A percentile compares a stretch with the other conserved stretches of the same genome.
Evolutionary conservation across 768 basidiomycete species (phyloP).

Genomic region (Lactarius trivialis): DNA sequence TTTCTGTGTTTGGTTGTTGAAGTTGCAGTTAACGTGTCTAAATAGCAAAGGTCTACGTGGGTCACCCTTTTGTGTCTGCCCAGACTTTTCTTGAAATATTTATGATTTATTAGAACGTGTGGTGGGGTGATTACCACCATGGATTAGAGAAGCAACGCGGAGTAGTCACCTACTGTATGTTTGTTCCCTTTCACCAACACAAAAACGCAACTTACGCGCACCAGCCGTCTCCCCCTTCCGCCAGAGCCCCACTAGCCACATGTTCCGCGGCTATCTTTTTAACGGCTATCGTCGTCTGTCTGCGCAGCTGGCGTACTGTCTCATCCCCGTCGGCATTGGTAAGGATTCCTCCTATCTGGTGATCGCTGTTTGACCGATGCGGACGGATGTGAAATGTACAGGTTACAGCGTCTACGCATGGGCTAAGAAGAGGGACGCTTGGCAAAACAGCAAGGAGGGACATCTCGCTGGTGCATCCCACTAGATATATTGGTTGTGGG

Average conservation of each 20-base stretch:
- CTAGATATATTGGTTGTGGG: slow-evolving; percentile 7
- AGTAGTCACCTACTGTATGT: slow-evolving; percentile 71
- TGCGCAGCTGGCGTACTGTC: slow-evolving; percentile 67
- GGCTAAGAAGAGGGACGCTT: slow-evolving; percentile 58
- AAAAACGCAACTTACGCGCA: neutral
- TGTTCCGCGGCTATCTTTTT: slow-evolving; percentile 68
- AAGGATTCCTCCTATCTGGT: neutral
- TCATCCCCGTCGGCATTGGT: slow-evolving; percentile 70
- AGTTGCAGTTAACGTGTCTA: slow-evolving; percentile 5
- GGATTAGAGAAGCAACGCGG: slow-evolving; percentile 59
- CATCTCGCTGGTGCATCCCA: slow-evolving; percentile 41
- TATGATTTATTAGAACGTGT: slow-evolving; percentile 51
- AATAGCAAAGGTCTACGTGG: slow-evolving; percentile 71
- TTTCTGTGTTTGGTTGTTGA: slow-evolving; percentile 4
- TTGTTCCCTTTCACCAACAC: neutral
- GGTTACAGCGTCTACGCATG: slow-evolving; percentile 75
- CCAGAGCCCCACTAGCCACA: slow-evolving; percentile 60
- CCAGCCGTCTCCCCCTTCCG: slow-evolving; percentile 75
- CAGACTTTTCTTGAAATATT: neutral
- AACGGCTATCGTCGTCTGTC: slow-evolving; percentile 73
- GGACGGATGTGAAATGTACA: slow-evolving; percentile 28
- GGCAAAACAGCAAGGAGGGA: slow-evolving; percentile 69
- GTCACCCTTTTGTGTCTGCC: slow-evolving; percentile 27
- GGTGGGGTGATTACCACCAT: slow-evolving; percentile 78
- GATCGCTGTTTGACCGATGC: neutral